These are phyloP conservation scores for Pseudevernia furfuracea DNA, from an alignment of 495 filamentous ascomycete species.

Conservation along the genomic window DNA sequence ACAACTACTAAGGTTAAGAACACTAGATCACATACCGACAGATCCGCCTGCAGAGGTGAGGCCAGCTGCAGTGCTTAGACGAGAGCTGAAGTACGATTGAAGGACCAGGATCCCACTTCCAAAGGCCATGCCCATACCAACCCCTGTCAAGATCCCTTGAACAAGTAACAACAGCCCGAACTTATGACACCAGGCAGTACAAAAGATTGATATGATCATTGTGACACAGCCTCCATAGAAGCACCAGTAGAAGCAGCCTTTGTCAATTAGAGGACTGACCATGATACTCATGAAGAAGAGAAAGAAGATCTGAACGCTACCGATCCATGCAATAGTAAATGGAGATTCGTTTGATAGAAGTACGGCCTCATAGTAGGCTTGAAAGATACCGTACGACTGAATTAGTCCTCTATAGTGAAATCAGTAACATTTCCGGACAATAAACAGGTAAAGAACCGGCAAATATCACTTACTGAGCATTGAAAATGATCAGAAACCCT, in stretches of 20 bases:
- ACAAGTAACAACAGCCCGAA: constrained; percentile 71
- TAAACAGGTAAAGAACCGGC: background rate
- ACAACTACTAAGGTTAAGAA: background rate
- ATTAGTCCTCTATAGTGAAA: background rate
- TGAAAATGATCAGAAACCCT: constrained; percentile 19
- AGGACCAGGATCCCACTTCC: constrained; percentile 44
- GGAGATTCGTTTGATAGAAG: constrained; percentile 28
- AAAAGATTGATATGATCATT: constrained; percentile 59
- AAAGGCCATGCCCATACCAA: constrained; percentile 67
- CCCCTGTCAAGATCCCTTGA: constrained; percentile 64
- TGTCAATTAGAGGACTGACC: constrained; percentile 33
- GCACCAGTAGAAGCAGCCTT: background rate
- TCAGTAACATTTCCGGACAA: background rate
- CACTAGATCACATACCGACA: background rate
- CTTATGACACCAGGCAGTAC: constrained; percentile 52
- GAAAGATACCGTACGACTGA: constrained; percentile 31
- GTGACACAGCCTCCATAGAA: constrained; percentile 49
- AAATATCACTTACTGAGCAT: constrained; percentile 14
- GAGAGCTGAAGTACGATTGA: background rate
- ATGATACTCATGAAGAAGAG: constrained; percentile 31
- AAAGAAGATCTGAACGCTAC: constrained; percentile 38
- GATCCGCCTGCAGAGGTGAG: constrained; percentile 5
- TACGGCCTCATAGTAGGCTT: constrained; percentile 35
- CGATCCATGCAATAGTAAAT: constrained; percentile 44
- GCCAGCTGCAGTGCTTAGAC: background rate